phyloP scores from a whole-genome alignment of 1,139 yeast genomes.

The Candida sp. region DNA sequence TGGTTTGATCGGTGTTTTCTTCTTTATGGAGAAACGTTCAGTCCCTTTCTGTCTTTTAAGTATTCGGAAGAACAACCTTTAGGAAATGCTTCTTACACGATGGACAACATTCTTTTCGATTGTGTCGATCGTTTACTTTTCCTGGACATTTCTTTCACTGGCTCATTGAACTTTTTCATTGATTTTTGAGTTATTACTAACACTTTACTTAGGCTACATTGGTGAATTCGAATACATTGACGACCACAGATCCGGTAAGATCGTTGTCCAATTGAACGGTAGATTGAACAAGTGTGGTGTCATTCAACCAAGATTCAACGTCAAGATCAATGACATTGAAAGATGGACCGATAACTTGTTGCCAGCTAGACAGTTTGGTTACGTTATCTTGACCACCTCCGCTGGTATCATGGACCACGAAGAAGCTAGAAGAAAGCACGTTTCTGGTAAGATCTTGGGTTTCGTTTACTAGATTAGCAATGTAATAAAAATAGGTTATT shows the following conservation, averaged over 20 bases:
- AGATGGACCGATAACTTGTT: slow-evolving; percentile 98
- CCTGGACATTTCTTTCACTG: slow-evolving; percentile 56
- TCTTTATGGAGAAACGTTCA: slow-evolving; percentile 25
- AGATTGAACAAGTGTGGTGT: slow-evolving; percentile 99
- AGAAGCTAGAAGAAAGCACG: slow-evolving; percentile 99
- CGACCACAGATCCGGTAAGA: slow-evolving; percentile 99
- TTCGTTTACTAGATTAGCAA: slow-evolving; percentile 87
- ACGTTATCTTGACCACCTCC: slow-evolving; percentile 95
- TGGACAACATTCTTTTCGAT: slow-evolving; percentile 18
- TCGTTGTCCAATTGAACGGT: slow-evolving; percentile 96
- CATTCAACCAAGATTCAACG: slow-evolving; percentile 97
- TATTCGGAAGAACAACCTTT: slow-evolving; percentile 80
- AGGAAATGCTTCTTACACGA: slow-evolving; percentile 86
- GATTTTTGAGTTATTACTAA: slow-evolving; percentile 10
- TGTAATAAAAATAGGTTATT: no score
- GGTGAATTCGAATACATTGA: slow-evolving; percentile 99
- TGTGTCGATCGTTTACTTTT: slow-evolving; percentile 69
- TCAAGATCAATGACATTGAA: slow-evolving; percentile 91
- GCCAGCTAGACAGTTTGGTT: slow-evolving; percentile 99
- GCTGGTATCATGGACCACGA: slow-evolving; percentile 99
- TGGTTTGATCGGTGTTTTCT: slow-evolving; percentile 75
- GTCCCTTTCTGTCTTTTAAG: slow-evolving; percentile 98
- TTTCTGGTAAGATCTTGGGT: slow-evolving; percentile 97
- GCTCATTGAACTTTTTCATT: not conserved
- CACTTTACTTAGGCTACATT: slow-evolving; percentile 67